A percentile compares a stretch with the other conserved stretches of the same genome.
Evolutionary conservation across 805 yeast genomes (phyloP).

Genomic region (Yarrowia hollandica): DNA sequence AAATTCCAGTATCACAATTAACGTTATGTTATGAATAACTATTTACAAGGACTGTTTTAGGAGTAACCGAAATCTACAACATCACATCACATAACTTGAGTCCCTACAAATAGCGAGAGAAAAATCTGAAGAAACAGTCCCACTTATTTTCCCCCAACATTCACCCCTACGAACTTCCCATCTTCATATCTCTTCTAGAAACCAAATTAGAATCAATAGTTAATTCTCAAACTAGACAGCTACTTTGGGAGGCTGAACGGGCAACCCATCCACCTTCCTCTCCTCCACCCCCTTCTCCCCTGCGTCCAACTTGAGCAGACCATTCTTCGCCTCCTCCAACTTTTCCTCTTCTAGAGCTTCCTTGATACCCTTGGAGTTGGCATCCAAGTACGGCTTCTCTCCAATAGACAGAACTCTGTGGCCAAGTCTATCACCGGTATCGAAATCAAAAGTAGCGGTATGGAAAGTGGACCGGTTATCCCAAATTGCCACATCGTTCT

Average conservation of each 20-base stretch:
- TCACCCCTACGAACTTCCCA: too few species aligned
- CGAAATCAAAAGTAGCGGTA: constrained; percentile 52
- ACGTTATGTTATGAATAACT: too few species aligned
- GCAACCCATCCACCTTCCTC: background rate
- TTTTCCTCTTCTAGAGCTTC: constrained; percentile 27
- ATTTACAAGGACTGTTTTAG: too few species aligned
- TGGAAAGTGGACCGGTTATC: constrained; percentile 54
- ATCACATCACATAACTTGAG: too few species aligned
- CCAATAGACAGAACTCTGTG: constrained; percentile 17
- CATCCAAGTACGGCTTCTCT: constrained; percentile 10
- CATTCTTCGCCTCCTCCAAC: constrained; percentile 32
- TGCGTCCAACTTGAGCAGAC: background rate
- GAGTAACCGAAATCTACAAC: too few species aligned
- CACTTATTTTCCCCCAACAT: background rate
- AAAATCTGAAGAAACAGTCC: too few species aligned
- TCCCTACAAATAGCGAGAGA: too few species aligned
- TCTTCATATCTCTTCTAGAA: too few species aligned
- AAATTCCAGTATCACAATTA: too few species aligned
- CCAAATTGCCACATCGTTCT: constrained; percentile 55
- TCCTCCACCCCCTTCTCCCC: background rate
- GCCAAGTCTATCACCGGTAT: constrained; percentile 30
- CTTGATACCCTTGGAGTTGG: background rate
- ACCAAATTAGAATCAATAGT: too few species aligned
- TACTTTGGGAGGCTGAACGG: constrained; percentile 1
- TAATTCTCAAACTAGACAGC: background rate